phyloP scores from a whole-genome alignment of 2,329 filamentous ascomycete genomes.

The Fusarium sulawesiense region DNA sequence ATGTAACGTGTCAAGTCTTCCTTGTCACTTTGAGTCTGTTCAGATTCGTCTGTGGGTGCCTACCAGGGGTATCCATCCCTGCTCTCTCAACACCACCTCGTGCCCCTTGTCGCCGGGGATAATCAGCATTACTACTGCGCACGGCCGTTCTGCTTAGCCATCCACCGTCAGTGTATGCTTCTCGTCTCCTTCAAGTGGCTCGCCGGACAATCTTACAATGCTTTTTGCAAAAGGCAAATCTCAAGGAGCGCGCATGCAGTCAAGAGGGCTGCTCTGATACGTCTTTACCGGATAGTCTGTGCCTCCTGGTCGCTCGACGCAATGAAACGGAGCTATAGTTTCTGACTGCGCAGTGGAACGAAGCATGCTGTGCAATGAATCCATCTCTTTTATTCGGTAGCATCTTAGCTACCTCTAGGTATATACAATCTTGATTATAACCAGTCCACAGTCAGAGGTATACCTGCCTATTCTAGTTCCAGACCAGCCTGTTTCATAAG shows the following conservation, averaged over 20 bases:
- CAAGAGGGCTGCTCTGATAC: background rate
- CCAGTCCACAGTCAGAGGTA: background rate
- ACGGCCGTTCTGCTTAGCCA: conserved; percentile 19
- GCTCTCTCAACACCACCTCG: conserved; percentile 28
- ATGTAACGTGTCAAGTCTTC: conserved; percentile 38
- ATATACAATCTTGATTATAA: conserved; percentile 28
- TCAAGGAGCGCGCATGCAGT: background rate
- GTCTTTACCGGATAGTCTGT: conserved; percentile 1
- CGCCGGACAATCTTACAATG: conserved; percentile 4
- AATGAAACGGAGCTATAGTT: background rate
- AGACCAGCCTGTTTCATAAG: conserved; percentile 92
- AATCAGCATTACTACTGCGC: conserved; percentile 20
- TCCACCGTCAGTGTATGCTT: conserved; percentile 25
- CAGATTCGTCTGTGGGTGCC: conserved; percentile 29
- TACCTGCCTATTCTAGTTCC: conserved; percentile 55
- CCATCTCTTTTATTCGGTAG: conserved; percentile 18
- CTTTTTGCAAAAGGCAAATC: background rate
- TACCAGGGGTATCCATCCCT: conserved; percentile 14
- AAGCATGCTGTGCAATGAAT: conserved; percentile 13
- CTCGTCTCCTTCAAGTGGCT: conserved; percentile 19
- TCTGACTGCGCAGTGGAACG: background rate
- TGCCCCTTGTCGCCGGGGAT: conserved; percentile 34
- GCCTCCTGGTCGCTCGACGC: conserved; percentile 13
- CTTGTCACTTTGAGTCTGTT: conserved; percentile 34
- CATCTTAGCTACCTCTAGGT: background rate